Percentiles rank a stretch among this genome's conserved stretches.
Conservation (phyloP, 345 rosid species). For the Dimocarpus longan region DNA sequence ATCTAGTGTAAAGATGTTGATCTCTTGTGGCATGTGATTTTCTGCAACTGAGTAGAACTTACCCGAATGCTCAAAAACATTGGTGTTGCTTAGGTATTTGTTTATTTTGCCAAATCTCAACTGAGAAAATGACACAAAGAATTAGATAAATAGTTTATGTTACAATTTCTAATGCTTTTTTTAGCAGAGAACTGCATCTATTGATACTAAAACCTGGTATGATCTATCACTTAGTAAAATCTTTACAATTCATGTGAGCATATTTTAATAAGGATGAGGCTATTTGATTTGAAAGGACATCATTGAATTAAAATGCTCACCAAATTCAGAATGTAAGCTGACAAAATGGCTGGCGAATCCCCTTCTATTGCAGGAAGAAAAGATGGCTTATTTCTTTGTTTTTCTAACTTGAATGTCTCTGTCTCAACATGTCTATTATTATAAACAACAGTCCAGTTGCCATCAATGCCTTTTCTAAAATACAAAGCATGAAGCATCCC, state of each 20-base stretch:
- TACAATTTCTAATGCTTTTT: not conserved
- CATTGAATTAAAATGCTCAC: not conserved
- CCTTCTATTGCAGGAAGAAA: constrained; percentile 60
- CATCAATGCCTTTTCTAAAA: constrained; percentile 33
- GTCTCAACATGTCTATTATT: constrained; percentile 50
- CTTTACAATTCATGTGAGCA: not conserved
- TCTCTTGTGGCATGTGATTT: constrained; percentile 46
- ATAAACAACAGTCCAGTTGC: constrained; percentile 47
- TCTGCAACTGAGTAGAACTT: constrained; percentile 39
- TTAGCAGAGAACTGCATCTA: too few relatives aligned
- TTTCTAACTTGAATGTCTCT: constrained; percentile 47
- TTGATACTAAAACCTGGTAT: too few relatives aligned
- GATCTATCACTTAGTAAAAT: not conserved
- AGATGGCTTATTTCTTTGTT: constrained; percentile 39
- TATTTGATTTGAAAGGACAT: not conserved
- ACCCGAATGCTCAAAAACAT: constrained; percentile 43
- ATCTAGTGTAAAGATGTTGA: constrained; percentile 32
- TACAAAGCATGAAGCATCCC: constrained; percentile 65
- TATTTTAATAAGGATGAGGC: not conserved
- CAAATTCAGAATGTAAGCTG: constrained; percentile 47
- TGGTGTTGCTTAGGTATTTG: constrained; percentile 45
- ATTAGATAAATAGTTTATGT: not conserved
- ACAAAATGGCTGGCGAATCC: constrained; percentile 39
- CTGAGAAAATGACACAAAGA: constrained; percentile 12
- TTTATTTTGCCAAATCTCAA: constrained; percentile 41